Evolutionary conservation across 345 rosid genomes (phyloP), one percentile per base, ranked within the genome.

Genomic region (Brassica juncea): DNA sequence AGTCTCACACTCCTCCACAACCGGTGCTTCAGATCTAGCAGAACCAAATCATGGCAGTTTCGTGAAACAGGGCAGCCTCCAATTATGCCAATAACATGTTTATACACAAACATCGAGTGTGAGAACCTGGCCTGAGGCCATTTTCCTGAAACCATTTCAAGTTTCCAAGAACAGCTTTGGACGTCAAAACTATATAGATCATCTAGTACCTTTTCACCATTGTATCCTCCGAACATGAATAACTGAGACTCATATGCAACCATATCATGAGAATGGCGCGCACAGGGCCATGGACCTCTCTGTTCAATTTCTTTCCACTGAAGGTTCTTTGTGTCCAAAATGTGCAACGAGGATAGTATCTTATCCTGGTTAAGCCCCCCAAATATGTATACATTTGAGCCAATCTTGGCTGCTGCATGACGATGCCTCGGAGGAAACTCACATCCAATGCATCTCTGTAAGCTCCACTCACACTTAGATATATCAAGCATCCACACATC

Each of bases 41-140:
- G 71, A 71, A 90, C 83, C 86, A 94, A 77, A 77, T 87, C 95
- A 85, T 88, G 93, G 62, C 79, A 82, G 79, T 88, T 87, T 78
- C 88, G 91, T 64, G 82, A 83, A 19, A 94, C 88, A 60, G 97
- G 99, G 82, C 99, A 94, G 70, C 97, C 99, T 30, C 99, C 97
- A 71, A 94, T 81, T n/a, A 92, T 69, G 75, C 99, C 99, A 82
- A 94, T 64, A 69, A 71, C 82, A 73, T 81, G 79, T 73, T 86
- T 84, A 73, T 89, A 89, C 58, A 86, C 88, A 87, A 92, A 94
- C 95, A 91, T 84, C 1, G 97, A 90, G 77, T 94, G 95, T 42
- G 97, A 94, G 82, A 94, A 94, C 77, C 97, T 88, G 32, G 94
- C 94, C 72, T 85, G 87, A 65, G 97, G 97, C 78, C 83, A 80